Evolutionary conservation across 2,329 filamentous ascomycete genomes (phyloP), one percentile per base, ranked within the genome.

Genomic region (Arthrobotrys megalospora): DNA sequence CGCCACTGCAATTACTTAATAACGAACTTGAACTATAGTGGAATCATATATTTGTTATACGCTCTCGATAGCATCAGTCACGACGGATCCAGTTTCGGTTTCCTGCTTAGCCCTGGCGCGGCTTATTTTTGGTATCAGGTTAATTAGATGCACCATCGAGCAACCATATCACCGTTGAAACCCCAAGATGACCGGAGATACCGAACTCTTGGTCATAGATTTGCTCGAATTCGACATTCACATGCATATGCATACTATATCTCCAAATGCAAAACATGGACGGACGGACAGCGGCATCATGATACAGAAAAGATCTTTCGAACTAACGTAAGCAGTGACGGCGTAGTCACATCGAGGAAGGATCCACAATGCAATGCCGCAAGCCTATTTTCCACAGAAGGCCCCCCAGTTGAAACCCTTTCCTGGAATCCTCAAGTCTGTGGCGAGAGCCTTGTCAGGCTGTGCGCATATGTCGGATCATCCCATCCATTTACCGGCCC

Each of bases 391-490:
- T 43, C 50, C 12, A 24, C 47, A 16, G 19, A 67, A 28, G 2
- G 24, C 36, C 48, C 48, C 48, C 48, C 24, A 52, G 48, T 52
- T 34, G n/a, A 21, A 47, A 48, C 16, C 64, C 48, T 58, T 55
- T 38, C 32, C 36, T 16, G 50, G 12, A 58, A 43, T 28, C n/a
- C 55, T 43, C 34, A 16, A 21, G 32, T 28, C 19, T 28, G 34
- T 28, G 55, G 55, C 19, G 55, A 60, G 32, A 28, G 69, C 69
- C 69, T 60, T 73, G 69, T 66, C 60, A 66, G 69, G 69, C 69
- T 73, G 60, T 45, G 34, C 19, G 19, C 16, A 60, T 43, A 28
- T 19, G 41, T 60, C 32, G 32, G 52, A 38, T 58, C n/a, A 58
- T 58, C 52, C 52, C 52, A 58, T 58, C 34, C 28, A 41, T 58